A percentile compares a stretch with the other conserved stretches of the same genome.
Conservation (phyloP, 1,284 basidiomycete species). For the Ganoderma resinaceum region DNA sequence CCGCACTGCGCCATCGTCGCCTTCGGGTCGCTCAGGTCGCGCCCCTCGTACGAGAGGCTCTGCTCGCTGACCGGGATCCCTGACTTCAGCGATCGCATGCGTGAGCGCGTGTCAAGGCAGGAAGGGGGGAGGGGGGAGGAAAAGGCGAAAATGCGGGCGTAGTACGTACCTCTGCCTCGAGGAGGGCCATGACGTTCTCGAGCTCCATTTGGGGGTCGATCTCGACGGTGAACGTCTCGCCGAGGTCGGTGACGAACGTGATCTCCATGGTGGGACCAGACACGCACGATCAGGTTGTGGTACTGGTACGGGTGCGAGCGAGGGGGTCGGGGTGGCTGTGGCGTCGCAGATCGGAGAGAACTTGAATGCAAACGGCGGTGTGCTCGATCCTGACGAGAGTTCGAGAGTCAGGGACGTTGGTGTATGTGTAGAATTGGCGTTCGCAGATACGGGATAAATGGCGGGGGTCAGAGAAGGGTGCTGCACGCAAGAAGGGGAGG, state of each 20-base stretch:
- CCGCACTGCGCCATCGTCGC: slow-evolving; percentile 72
- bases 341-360: background rate
- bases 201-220: slow-evolving; percentile 89
- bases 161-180: slow-evolving; percentile 85
- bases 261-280: slow-evolving; percentile 66
- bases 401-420: too few relatives aligned
- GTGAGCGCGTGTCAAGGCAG: background rate
- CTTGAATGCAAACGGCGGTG: background rate
- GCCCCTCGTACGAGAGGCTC: slow-evolving; percentile 68
- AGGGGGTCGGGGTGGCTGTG: background rate
- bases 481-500: background rate
- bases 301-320: background rate
- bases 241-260: slow-evolving; percentile 83
- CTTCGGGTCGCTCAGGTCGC: slow-evolving; percentile 68
- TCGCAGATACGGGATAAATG: too few relatives aligned
- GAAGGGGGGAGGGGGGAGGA: background rate
- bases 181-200: slow-evolving; percentile 86
- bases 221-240: slow-evolving; percentile 78
- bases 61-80: slow-evolving; percentile 76
- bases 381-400: too few relatives aligned
- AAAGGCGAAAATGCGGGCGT: background rate
- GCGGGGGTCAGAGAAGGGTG: background rate
- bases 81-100: slow-evolving; percentile 49
- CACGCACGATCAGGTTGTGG: background rate
- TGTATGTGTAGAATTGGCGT: too few relatives aligned